Conservation (phyloP, 257 asterid genomes). For the Solanum chiquidenum region DNA sequence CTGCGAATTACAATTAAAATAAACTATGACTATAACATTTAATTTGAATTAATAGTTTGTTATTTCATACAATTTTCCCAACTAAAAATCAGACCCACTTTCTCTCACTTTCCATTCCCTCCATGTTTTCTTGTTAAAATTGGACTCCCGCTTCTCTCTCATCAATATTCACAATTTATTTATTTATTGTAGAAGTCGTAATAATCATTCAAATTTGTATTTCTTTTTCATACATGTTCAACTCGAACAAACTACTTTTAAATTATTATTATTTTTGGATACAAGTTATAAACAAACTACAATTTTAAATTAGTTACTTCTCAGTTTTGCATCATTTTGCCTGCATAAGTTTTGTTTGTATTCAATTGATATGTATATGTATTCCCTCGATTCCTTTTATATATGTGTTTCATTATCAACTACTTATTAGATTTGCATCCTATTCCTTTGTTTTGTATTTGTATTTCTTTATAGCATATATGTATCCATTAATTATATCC, state of each 20-base stretch:
- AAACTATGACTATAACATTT: too few species aligned
- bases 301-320: not conserved
- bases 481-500: too few species aligned
- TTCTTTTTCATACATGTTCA: too few species aligned
- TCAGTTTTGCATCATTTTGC: not conserved
- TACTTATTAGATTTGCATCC: not conserved
- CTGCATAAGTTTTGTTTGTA: not conserved
- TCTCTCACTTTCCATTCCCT: not conserved
- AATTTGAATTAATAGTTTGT: too few species aligned
- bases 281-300: not conserved
- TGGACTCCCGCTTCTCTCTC: not conserved
- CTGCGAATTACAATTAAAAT: too few species aligned
- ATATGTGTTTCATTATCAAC: not conserved
- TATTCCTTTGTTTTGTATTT: not conserved
- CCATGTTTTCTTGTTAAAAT: not conserved
- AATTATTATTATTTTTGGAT: not conserved
- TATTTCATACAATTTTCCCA: too few species aligned
- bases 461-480: too few species aligned
- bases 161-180: too few species aligned
- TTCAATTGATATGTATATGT: not conserved
- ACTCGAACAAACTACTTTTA: too few species aligned
- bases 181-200: too few species aligned
- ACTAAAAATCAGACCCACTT: not conserved
- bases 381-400: not conserved
- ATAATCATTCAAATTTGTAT: too few species aligned